Evolutionary conservation across 345 rosid genomes (phyloP).

Genomic region (Hibiscus mutabilis): DNA sequence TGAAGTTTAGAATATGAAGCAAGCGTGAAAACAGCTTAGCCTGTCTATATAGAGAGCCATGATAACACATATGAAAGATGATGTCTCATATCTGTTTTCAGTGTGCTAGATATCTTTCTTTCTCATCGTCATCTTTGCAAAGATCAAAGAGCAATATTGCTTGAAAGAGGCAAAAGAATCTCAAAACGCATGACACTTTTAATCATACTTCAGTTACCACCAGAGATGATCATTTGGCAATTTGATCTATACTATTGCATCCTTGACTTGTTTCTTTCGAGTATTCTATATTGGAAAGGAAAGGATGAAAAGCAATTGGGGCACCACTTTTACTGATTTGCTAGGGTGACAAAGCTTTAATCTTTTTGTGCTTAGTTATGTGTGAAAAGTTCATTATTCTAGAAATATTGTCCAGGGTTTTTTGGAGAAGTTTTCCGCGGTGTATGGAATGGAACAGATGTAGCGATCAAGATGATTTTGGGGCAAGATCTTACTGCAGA

Average conservation of each 20-base stretch:
- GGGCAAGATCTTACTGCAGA: conserved; percentile 87
- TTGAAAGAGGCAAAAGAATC: not conserved
- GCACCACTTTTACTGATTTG: not conserved
- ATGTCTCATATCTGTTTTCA: not conserved
- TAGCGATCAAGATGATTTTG: conserved; percentile 87
- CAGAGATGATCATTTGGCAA: not conserved
- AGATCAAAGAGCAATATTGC: not conserved
- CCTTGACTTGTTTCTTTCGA: not conserved
- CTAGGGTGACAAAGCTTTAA: not conserved
- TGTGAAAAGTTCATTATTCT: not conserved
- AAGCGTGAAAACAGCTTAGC: no score
- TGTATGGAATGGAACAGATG: conserved; percentile 96
- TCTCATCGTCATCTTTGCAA: not conserved
- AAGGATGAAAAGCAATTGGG: not conserved
- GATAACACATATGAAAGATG: not conserved
- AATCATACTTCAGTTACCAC: not conserved
- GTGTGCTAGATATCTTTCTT: not conserved
- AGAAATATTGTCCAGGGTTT: conserved; percentile 42
- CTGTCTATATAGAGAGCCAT: no score
- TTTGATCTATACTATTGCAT: not conserved
- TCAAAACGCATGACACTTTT: not conserved
- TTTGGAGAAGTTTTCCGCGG: conserved; percentile 98
- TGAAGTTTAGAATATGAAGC: not conserved
- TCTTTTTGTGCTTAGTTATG: not conserved
- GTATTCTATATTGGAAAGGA: not conserved